A percentile compares a stretch with the other conserved stretches of the same genome.
Evolutionary conservation across 306 rosid genomes (phyloP).

Genomic region (Rubus idaeus): DNA sequence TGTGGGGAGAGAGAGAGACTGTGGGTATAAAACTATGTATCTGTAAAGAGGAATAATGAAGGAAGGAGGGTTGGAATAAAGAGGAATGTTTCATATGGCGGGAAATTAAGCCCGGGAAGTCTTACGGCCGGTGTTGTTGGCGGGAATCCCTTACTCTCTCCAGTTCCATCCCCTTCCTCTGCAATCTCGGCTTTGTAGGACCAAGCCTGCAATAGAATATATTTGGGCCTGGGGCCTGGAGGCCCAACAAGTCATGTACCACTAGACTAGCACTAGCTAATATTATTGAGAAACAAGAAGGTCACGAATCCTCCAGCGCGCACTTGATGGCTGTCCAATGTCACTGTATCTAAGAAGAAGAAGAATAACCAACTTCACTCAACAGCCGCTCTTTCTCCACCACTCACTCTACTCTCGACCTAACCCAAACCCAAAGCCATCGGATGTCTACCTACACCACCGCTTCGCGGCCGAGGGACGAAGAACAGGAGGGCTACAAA

Average conservation of each 20-base stretch:
- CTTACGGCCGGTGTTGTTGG: conserved; percentile 6
- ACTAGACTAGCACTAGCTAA: no score
- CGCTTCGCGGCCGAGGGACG: conserved; percentile 50
- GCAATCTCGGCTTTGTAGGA: no score
- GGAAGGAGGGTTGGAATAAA: neutral
- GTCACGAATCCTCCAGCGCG: no score
- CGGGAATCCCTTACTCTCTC: conserved; percentile 16
- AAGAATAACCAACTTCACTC: conserved; percentile 32
- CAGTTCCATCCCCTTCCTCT: neutral
- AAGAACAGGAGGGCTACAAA: conserved; percentile 36
- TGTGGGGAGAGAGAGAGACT: conserved; percentile 4
- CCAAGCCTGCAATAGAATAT: no score
- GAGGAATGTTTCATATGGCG: conserved; percentile 12
- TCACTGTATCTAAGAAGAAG: conserved; percentile 29
- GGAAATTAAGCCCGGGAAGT: conserved; percentile 8
- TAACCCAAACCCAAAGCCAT: neutral
- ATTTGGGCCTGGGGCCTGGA: neutral
- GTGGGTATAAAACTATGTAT: no score
- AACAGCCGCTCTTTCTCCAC: conserved; percentile 21
- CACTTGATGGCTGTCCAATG: conserved; percentile 81
- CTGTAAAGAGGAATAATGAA: neutral
- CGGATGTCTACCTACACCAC: conserved; percentile 45
- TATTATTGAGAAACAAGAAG: no score
- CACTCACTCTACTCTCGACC: neutral
- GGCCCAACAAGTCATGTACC: no score